A percentile compares a stretch with the other conserved stretches of the same genome.
These are phyloP conservation scores for Xerocomellus intermedius DNA, from an alignment of 768 basidiomycete genomes.

Conservation along the genomic window DNA sequence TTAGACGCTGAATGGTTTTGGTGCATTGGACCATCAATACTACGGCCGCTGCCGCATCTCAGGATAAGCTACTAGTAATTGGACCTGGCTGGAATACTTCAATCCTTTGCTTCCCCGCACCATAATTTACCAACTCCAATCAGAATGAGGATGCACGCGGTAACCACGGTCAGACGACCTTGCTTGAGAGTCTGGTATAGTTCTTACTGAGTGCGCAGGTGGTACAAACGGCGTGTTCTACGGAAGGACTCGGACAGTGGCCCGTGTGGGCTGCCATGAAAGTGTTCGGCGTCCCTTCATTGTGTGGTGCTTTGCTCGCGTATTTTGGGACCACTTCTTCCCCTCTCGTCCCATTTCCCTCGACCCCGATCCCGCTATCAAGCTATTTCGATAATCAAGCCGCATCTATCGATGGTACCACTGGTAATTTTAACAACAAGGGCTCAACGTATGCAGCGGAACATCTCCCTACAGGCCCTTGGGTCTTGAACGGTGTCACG, in stretches of 20 bases:
- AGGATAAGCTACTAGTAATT: not conserved
- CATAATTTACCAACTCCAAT: not conserved
- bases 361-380: conserved; percentile 29
- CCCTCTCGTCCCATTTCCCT: conserved; percentile 31
- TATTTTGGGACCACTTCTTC: conserved; percentile 12
- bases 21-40: not conserved
- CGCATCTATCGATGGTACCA: conserved; percentile 38
- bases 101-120: not conserved
- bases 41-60: not conserved
- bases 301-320: conserved; percentile 23
- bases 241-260: conserved; percentile 12
- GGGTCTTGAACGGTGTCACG: conserved; percentile 39
- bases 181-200: not conserved
- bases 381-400: conserved; percentile 43
- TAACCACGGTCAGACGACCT: conserved; percentile 17
- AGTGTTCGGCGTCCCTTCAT: conserved; percentile 18
- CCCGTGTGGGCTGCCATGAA: conserved; percentile 9
- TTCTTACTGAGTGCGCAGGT: conserved; percentile 5
- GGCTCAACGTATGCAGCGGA: conserved; percentile 42
- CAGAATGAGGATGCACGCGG: not conserved
- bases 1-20: not conserved
- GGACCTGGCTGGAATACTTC: not conserved
- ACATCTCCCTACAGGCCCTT: conserved; percentile 40
- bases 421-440: conserved; percentile 39
- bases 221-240: conserved; percentile 13